phyloP scores from a whole-genome alignment of 108 stramenopile genomes.

The Nitzschia inconspicua region DNA sequence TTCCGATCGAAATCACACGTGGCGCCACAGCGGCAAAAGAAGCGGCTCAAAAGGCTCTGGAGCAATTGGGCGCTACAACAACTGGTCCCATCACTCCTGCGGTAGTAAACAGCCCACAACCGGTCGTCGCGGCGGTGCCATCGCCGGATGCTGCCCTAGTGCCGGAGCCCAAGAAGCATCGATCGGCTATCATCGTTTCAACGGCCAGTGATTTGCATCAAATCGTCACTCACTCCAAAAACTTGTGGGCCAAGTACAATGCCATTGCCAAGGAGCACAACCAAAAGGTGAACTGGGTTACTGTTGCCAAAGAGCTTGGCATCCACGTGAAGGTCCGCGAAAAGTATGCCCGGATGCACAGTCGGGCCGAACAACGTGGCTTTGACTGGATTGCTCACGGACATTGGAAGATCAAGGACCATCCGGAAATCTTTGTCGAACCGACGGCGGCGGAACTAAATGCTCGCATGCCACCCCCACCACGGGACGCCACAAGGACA shows the following conservation, averaged over 20 bases:
- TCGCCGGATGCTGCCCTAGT: not conserved
- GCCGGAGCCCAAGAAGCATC: conserved; percentile 25
- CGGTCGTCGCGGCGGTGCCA: not conserved
- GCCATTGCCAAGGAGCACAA: conserved; percentile 85
- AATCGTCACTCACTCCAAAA: conserved; percentile 78
- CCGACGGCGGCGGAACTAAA: conserved; percentile 53
- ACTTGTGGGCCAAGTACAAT: conserved; percentile 84
- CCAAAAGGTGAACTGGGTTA: conserved; percentile 81
- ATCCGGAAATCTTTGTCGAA: conserved; percentile 67
- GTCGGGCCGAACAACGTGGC: conserved; percentile 66
- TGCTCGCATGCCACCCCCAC: conserved; percentile 50
- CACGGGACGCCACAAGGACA: conserved; percentile 19
- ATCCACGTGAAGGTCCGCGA: conserved; percentile 87
- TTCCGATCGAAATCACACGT: conserved; percentile 76
- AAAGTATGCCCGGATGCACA: conserved; percentile 83
- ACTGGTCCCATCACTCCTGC: not conserved
- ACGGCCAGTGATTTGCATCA: conserved; percentile 69
- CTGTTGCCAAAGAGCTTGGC: conserved; percentile 75
- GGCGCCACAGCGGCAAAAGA: conserved; percentile 40
- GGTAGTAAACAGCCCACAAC: not conserved
- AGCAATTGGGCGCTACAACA: not conserved
- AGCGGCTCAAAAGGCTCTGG: conserved; percentile 21
- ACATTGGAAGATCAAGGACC: conserved; percentile 65
- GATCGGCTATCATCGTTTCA: conserved; percentile 73
- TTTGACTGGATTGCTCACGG: conserved; percentile 62